phyloP scores from a whole-genome alignment of 805 yeast genomes.

The Wickerhamiella occidentalis region DNA sequence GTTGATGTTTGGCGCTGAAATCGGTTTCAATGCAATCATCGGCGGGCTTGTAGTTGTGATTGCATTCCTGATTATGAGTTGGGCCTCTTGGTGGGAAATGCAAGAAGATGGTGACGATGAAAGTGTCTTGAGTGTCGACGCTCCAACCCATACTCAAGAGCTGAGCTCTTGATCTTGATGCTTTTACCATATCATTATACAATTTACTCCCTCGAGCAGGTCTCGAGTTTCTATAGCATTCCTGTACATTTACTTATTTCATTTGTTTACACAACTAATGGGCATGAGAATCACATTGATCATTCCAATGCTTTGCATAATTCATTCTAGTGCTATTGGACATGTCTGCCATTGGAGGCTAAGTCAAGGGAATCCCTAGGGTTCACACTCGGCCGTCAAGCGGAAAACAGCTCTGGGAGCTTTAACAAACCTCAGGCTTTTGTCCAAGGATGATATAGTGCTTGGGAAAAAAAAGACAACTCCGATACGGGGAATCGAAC shows the following conservation, averaged over 20 bases:
- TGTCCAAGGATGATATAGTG: no score
- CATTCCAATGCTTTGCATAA: no score
- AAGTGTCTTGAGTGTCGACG: slow-evolving; percentile 1
- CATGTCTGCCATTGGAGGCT: no score
- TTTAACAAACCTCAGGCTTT: no score
- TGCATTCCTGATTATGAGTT: slow-evolving; percentile 51
- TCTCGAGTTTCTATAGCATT: background rate
- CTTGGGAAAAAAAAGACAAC: slow-evolving; percentile 10
- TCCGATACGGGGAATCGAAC: slow-evolving; percentile 25
- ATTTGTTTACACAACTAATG: background rate
- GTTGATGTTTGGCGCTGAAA: slow-evolving; percentile 46
- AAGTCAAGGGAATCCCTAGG: no score
- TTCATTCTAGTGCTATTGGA: no score
- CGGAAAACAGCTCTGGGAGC: no score
- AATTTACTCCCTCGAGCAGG: background rate
- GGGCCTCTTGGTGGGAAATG: slow-evolving; percentile 33
- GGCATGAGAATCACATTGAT: no score
- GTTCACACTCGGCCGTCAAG: no score
- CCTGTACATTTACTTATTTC: background rate
- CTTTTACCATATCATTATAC: background rate
- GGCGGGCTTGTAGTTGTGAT: slow-evolving; percentile 60
- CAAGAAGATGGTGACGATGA: slow-evolving; percentile 11
- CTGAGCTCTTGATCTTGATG: background rate
- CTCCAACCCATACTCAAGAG: background rate
- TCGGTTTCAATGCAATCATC: slow-evolving; percentile 43